Percentiles rank a stretch among this genome's conserved stretches.
These are phyloP conservation scores for Spongispora temasekensis DNA, from an alignment of 1,284 basidiomycete genomes.

Conservation along the genomic window DNA sequence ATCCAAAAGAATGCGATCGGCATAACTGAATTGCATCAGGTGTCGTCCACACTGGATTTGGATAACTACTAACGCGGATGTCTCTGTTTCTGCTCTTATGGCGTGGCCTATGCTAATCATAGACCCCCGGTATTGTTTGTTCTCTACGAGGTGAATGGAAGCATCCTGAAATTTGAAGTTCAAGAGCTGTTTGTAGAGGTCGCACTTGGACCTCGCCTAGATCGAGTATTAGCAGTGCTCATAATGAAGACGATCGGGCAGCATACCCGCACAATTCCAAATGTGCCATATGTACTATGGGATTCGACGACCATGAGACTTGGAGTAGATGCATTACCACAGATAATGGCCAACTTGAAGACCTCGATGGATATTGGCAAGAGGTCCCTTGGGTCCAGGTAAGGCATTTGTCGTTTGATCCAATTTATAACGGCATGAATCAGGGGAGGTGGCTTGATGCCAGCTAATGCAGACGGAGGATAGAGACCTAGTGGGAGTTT, in stretches of 20 bases:
- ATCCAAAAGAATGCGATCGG: conserved; percentile 30
- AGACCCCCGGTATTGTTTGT: conserved; percentile 70
- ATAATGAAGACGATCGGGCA: conserved; percentile 1
- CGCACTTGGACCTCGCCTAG: conserved; percentile 76
- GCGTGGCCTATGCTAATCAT: conserved; percentile 67
- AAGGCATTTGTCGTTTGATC: conserved; percentile 63
- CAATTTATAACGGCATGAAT: conserved; percentile 49
- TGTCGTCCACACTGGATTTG: neutral
- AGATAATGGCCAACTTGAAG: conserved; percentile 73
- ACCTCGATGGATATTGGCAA: conserved; percentile 79
- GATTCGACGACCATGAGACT: conserved; percentile 82
- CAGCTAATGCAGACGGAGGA: conserved; percentile 37
- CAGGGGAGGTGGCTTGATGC: conserved; percentile 44
- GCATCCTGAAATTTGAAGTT: conserved; percentile 70
- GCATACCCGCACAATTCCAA: conserved; percentile 74
- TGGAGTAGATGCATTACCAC: conserved; percentile 84
- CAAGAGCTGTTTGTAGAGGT: conserved; percentile 79
- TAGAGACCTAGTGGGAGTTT: conserved; percentile 26
- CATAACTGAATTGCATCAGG: conserved; percentile 25
- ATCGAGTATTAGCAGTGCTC: conserved; percentile 9
- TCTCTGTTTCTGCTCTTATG: conserved; percentile 58
- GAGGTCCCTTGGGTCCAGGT: conserved; percentile 74
- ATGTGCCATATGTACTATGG: conserved; percentile 69
- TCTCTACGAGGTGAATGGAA: conserved; percentile 70
- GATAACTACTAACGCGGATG: conserved; percentile 45